These are phyloP conservation scores for Fusarium concolor DNA, from an alignment of 2,329 filamentous ascomycete species.

Conservation along the genomic window DNA sequence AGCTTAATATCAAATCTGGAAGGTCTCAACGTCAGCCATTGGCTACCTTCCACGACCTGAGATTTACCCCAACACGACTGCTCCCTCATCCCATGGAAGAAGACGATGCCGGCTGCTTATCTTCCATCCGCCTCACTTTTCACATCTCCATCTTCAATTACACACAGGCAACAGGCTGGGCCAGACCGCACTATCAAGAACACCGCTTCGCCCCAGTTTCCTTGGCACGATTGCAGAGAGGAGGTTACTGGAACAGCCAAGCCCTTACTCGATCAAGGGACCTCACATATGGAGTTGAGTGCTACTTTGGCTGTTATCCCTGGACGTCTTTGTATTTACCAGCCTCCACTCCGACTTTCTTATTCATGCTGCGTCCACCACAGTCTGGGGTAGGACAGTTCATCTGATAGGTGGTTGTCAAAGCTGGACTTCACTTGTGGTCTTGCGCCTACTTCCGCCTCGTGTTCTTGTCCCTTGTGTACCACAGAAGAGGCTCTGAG, in stretches of 20 bases:
- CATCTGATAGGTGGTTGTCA: constrained; percentile 3
- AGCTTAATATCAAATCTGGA: constrained; percentile 38
- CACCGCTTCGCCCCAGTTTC: constrained; percentile 22
- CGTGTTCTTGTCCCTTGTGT: not conserved
- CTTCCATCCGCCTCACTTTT: constrained; percentile 11
- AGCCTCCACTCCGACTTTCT: constrained; percentile 14
- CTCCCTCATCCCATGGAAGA: constrained; percentile 5
- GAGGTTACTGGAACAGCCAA: constrained; percentile 9
- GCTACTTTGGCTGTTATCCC: constrained; percentile 9
- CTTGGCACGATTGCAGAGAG: constrained; percentile 38
- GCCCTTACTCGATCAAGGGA: constrained; percentile 25
- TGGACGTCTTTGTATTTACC: constrained; percentile 12
- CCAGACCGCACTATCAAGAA: constrained; percentile 13
- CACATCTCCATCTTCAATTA: not conserved
- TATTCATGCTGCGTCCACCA: constrained; percentile 20
- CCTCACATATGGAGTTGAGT: constrained; percentile 13
- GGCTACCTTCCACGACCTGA: constrained; percentile 13
- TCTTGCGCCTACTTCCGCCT: not conserved
- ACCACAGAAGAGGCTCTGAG: not conserved
- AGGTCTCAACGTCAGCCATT: constrained; percentile 26
- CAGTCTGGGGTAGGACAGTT: constrained; percentile 36
- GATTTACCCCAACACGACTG: constrained; percentile 13
- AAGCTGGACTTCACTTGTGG: constrained; percentile 13
- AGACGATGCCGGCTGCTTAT: constrained; percentile 3
- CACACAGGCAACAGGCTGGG: not conserved